phyloP scores from a whole-genome alignment of 192 early-diverging fungal species.

The Entrophospora sp. region DNA sequence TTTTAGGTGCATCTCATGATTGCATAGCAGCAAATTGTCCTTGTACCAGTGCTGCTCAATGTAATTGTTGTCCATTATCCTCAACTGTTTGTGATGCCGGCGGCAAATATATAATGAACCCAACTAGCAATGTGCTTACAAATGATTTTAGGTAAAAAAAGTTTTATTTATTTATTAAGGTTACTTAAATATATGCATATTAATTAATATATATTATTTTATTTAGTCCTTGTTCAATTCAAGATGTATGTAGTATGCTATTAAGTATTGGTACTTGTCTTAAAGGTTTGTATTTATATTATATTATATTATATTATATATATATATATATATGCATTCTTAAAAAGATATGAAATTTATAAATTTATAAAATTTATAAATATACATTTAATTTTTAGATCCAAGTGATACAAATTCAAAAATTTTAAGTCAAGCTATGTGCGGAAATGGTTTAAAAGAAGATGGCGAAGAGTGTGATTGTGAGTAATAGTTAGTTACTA shows the following conservation, averaged over 20 bases:
- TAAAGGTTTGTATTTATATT: slow-evolving; percentile 22
- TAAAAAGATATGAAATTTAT: neutral
- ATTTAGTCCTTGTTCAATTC: slow-evolving; percentile 25
- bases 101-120: slow-evolving; percentile 69
- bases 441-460: slow-evolving; percentile 90
- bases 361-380: neutral
- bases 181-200: slow-evolving; percentile 39
- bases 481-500: no score
- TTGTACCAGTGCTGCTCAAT: slow-evolving; percentile 33
- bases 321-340: no score
- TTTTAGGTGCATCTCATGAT: slow-evolving; percentile 87
- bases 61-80: slow-evolving; percentile 67
- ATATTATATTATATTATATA: no score
- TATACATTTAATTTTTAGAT: slow-evolving; percentile 16
- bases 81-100: slow-evolving; percentile 53
- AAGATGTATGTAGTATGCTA: slow-evolving; percentile 20
- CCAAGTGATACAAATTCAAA: slow-evolving; percentile 28
- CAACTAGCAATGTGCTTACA: slow-evolving; percentile 50
- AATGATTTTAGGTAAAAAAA: slow-evolving; percentile 61
- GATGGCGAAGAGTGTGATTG: slow-evolving; percentile 87
- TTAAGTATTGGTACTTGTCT: slow-evolving; percentile 22
- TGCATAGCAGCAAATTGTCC: slow-evolving; percentile 62
- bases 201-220: neutral
- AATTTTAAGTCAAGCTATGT: slow-evolving; percentile 56
- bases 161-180: slow-evolving; percentile 57